phyloP scores from a whole-genome alignment of 768 basidiomycete genomes.

The Kwoniella bestiolae region DNA sequence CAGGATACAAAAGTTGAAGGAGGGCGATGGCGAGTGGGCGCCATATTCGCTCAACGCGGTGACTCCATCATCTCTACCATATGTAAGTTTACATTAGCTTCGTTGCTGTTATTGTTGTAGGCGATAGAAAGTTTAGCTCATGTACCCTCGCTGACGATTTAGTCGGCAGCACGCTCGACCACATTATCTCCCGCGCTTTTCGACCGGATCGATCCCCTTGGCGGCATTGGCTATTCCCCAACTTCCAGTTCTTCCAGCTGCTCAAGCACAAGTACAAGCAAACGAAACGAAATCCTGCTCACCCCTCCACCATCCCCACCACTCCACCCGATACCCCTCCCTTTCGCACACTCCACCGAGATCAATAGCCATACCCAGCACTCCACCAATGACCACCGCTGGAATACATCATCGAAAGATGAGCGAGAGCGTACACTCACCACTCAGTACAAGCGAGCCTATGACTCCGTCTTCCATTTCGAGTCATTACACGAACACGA shows the following conservation, averaged over 20 bases:
- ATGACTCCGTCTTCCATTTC: conserved; percentile 15
- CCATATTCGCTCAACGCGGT: conserved; percentile 21
- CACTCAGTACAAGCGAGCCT: conserved; percentile 20
- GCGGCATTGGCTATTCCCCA: no score
- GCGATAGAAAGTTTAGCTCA: neutral
- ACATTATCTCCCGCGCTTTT: conserved; percentile 18
- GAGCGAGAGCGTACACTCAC: conserved; percentile 24
- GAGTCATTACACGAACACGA: neutral
- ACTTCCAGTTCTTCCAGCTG: neutral
- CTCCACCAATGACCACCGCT: neutral
- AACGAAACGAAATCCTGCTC: conserved; percentile 8
- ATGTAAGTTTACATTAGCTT: conserved; percentile 14
- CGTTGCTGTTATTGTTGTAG: neutral
- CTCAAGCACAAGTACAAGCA: neutral
- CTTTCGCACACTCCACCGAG: neutral
- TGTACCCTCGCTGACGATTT: neutral
- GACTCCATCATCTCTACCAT: conserved; percentile 19
- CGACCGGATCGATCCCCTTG: conserved; percentile 21
- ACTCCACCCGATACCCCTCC: conserved; percentile 17
- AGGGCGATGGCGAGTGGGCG: conserved; percentile 26
- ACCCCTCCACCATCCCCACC: conserved; percentile 24
- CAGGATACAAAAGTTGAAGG: conserved; percentile 15
- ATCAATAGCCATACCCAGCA: conserved; percentile 3
- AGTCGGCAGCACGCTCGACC: conserved; percentile 22
- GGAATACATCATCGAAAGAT: conserved; percentile 7